Conservation (phyloP, 2,329 filamentous ascomycete species). For the Fonsecaea multimorphosa region DNA sequence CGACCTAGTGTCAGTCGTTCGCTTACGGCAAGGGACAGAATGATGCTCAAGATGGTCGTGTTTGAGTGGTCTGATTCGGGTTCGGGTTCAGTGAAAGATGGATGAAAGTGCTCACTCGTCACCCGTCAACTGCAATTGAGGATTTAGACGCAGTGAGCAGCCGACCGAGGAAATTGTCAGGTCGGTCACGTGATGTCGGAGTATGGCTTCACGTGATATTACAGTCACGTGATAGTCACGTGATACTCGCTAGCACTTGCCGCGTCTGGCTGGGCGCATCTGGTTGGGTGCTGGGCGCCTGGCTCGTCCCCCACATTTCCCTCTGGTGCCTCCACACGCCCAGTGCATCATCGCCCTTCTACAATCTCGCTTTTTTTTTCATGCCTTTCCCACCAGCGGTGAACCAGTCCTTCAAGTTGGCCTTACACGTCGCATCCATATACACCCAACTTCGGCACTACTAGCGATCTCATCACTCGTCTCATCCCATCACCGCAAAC, state of each 20-base stretch:
- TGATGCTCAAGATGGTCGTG: not conserved
- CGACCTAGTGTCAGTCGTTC: not conserved
- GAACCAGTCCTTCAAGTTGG: not conserved
- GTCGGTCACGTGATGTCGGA: no score
- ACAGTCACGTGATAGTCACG: no score
- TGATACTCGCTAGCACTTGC: conserved; percentile 3
- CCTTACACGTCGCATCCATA: not conserved
- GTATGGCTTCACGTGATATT: no score
- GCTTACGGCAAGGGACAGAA: not conserved
- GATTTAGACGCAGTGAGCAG: not conserved
- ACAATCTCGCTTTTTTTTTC: not conserved
- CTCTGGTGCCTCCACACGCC: not conserved
- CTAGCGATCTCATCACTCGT: not conserved
- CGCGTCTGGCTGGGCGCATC: not conserved
- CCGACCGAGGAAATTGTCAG: no score
- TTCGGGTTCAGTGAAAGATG: not conserved
- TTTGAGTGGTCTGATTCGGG: no score
- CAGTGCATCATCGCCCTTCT: not conserved
- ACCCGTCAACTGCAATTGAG: no score
- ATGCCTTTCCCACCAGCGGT: not conserved
- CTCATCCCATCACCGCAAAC: not conserved
- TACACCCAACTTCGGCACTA: not conserved
- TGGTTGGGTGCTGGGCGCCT: no score
- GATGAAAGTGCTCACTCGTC: not conserved
- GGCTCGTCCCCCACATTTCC: conserved; percentile 2